phyloP scores from a whole-genome alignment of 768 basidiomycete species.

The Suillus paluster region DNA sequence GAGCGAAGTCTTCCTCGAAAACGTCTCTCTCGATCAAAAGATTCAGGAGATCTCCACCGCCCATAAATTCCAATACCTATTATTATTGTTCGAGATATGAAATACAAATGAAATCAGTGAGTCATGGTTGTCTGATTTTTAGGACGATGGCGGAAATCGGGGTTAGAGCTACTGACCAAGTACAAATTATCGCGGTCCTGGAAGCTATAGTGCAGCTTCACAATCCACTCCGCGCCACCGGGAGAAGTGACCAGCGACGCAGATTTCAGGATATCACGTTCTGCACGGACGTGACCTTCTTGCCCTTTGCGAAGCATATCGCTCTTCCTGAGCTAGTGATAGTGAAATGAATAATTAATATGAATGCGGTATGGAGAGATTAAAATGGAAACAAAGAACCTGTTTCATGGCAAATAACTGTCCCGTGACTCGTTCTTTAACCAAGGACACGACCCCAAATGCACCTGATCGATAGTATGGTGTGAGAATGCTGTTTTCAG shows the following conservation, averaged over 20 bases:
- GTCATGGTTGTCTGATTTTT: slow-evolving; percentile 29
- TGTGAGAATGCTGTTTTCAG: slow-evolving; percentile 25
- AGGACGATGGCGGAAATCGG: slow-evolving; percentile 26
- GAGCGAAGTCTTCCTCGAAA: slow-evolving; percentile 88
- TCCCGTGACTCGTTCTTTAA: slow-evolving; percentile 78
- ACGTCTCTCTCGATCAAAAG: slow-evolving; percentile 91
- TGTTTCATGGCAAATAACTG: slow-evolving; percentile 96
- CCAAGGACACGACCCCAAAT: slow-evolving; percentile 95
- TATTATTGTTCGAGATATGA: slow-evolving; percentile 41
- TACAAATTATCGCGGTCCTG: slow-evolving; percentile 96
- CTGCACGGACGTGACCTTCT: slow-evolving; percentile 96
- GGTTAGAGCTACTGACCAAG: slow-evolving; percentile 65
- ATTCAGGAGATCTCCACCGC: slow-evolving; percentile 95
- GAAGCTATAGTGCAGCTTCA: slow-evolving; percentile 90
- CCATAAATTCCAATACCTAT: slow-evolving; percentile 93
- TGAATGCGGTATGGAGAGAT: slow-evolving; percentile 27
- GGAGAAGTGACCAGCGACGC: slow-evolving; percentile 81
- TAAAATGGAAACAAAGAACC: slow-evolving; percentile 47
- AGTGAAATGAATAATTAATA: slow-evolving; percentile 30
- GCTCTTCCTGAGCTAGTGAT: slow-evolving; percentile 76
- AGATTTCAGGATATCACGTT: slow-evolving; percentile 91
- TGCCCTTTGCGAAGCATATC: slow-evolving; percentile 97
- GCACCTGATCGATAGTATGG: slow-evolving; percentile 63
- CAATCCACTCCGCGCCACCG: slow-evolving; percentile 89
- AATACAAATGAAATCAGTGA: slow-evolving; percentile 59